Conservation (phyloP, 768 basidiomycete genomes). For the Collybiopsis luxurians region DNA sequence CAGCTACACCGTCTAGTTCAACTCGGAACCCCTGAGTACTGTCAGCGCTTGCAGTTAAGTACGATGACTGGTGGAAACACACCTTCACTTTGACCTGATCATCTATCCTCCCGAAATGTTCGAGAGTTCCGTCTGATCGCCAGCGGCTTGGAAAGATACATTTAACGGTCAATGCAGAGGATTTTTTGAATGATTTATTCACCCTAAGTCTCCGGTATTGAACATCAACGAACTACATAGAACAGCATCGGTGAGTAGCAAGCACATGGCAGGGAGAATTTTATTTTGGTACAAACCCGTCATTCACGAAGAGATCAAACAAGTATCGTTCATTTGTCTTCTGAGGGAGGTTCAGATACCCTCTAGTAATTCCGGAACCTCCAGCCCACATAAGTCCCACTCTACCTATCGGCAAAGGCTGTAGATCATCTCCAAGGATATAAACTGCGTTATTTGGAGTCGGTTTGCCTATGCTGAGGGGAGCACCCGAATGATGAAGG, state of each 20-base stretch:
- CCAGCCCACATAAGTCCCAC: constrained; percentile 61
- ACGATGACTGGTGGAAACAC: constrained; percentile 4
- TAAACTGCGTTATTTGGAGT: constrained; percentile 52
- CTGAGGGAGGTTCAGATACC: constrained; percentile 54
- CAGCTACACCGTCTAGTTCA: constrained; percentile 59
- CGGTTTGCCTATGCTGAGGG: constrained; percentile 48
- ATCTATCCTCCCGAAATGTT: constrained; percentile 58
- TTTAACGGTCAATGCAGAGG: constrained; percentile 3
- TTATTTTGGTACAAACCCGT: constrained; percentile 33
- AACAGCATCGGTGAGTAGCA: constrained; percentile 1
- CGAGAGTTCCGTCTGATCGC: constrained; percentile 49
- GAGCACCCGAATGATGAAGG: constrained; percentile 36
- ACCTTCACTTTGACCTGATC: constrained; percentile 67
- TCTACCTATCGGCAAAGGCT: constrained; percentile 28
- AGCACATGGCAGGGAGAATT: background rate
- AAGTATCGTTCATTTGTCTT: constrained; percentile 51
- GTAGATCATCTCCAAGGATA: constrained; percentile 28
- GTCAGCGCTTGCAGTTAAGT: background rate
- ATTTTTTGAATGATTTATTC: constrained; percentile 8
- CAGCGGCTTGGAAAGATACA: constrained; percentile 34
- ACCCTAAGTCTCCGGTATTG: constrained; percentile 61
- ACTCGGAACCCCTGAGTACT: constrained; percentile 56
- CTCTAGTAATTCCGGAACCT: constrained; percentile 52
- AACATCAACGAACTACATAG: constrained; percentile 46
- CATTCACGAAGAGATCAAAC: constrained; percentile 46